Base-by-base conservation (phyloP, 805 yeast species). In the Starmerella riodocensis region DNA sequence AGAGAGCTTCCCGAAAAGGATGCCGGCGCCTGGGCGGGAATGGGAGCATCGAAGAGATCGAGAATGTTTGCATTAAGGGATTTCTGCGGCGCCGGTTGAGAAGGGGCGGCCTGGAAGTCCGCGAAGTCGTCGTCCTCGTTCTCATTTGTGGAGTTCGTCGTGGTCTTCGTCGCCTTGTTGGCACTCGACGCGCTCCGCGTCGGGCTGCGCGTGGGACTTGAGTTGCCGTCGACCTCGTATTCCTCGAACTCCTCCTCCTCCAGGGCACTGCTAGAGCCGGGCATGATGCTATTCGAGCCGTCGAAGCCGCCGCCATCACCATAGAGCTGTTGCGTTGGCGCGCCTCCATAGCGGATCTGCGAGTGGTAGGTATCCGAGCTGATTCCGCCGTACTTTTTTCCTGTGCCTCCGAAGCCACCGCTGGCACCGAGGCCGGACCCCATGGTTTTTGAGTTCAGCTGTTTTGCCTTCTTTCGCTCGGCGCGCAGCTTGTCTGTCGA, bases 381-480 rank as follows among this genome's bases (percentile, higher is more conserved):
- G 40, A 60, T 50, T 0, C 66, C 65, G 20, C 60, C 60, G 42
- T 56, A 58, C 41, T 53, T 53, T 14, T 50, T 45, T 27, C 61
- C 62, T 12, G 59, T 33, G n/a, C 43, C 48, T 25, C 59, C 52
- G 31, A 59, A 53, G 5, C 63, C 52, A 29, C 63, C 59, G 20
- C 78, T 78, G n/a, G n/a, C n/a, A 20, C 81, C 78, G 22, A 33
- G 20, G 28, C 32, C 30, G 13, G 43, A 34, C 17, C 33, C 48
- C 14, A 53, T 53, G 7, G 86, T 74, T 59, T 85, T 86, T 60
- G 78, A 75, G 26, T 84, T 70, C 49, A 84, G 80, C 14, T 76
- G 79, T 50, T 91, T 73, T n/a, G 95, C 85, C 67, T 81, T 83
- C 60, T 81, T 83, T 47, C 97, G 71, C 59, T 86, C 97, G 29